phyloP scores from a whole-genome alignment of 495 filamentous ascomycete genomes.

The Bombardia bombarda region DNA sequence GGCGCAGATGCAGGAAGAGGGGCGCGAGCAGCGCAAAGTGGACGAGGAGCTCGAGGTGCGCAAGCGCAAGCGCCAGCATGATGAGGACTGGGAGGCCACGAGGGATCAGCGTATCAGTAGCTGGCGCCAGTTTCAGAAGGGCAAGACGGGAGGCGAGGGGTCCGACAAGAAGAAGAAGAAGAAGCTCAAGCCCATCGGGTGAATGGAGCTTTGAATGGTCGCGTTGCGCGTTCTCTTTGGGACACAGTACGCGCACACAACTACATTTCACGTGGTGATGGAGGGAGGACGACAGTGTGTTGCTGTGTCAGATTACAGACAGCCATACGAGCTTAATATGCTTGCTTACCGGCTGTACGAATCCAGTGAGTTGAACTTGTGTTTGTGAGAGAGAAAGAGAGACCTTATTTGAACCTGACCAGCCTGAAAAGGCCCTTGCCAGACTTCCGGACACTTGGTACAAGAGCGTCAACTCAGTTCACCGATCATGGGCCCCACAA shows the following conservation, averaged over 20 bases:
- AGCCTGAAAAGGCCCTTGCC: neutral
- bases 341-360: neutral
- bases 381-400: constrained; percentile 25
- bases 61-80: constrained; percentile 88
- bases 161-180: constrained; percentile 91
- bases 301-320: neutral
- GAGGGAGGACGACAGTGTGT: neutral
- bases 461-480: neutral
- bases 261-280: no score
- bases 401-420: constrained; percentile 6
- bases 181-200: constrained; percentile 61
- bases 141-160: constrained; percentile 42
- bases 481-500: neutral
- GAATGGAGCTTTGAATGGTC: constrained; percentile 1
- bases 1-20: constrained; percentile 94
- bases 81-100: constrained; percentile 88
- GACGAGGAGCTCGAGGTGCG: constrained; percentile 82
- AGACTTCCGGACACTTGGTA: neutral
- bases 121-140: constrained; percentile 89
- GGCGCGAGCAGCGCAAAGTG: constrained; percentile 75
- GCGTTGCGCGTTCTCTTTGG: constrained; percentile 73
- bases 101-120: constrained; percentile 86
- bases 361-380: constrained; percentile 28
- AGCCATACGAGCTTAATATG: neutral
- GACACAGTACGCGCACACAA: neutral